phyloP scores from a whole-genome alignment of 306 rosid species.

The Quillaja saponaria region DNA sequence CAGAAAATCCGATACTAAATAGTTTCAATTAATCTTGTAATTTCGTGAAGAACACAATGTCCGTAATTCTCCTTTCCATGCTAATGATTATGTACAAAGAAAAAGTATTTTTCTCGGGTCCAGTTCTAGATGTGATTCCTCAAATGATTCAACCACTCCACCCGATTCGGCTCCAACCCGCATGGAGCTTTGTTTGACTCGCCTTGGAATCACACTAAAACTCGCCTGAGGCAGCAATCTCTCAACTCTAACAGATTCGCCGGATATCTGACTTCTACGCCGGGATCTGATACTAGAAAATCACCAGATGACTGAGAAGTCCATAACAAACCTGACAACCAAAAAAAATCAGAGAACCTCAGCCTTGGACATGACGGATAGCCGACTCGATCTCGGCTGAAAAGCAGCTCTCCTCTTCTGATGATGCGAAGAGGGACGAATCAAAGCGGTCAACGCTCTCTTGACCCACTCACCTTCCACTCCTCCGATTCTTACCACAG shows the following conservation, averaged over 20 bases:
- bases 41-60: slow-evolving; percentile 16
- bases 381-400: slow-evolving; percentile 77
- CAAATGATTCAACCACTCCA: slow-evolving; percentile 4
- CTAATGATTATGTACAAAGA: slow-evolving; percentile 64
- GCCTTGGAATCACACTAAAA: slow-evolving; percentile 28
- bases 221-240: slow-evolving; percentile 34
- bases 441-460: slow-evolving; percentile 76
- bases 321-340: slow-evolving; percentile 42
- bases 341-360: slow-evolving; percentile 38
- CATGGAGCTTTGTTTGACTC: slow-evolving; percentile 15
- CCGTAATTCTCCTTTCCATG: slow-evolving; percentile 74
- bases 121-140: slow-evolving; percentile 35
- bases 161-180: neutral
- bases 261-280: slow-evolving; percentile 31
- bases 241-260: slow-evolving; percentile 18
- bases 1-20: neutral
- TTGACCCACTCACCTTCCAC: slow-evolving; percentile 97
- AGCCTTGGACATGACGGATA: slow-evolving; percentile 64
- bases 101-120: slow-evolving; percentile 26
- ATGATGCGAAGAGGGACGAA: slow-evolving; percentile 92
- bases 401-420: slow-evolving; percentile 67
- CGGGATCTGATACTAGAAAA: slow-evolving; percentile 44
- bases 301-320: slow-evolving; percentile 33
- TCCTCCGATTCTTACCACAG: slow-evolving; percentile 83
- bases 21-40: neutral